These are phyloP conservation scores for Myxozyma monticola DNA, from an alignment of 805 yeast species.

Conservation along the genomic window DNA sequence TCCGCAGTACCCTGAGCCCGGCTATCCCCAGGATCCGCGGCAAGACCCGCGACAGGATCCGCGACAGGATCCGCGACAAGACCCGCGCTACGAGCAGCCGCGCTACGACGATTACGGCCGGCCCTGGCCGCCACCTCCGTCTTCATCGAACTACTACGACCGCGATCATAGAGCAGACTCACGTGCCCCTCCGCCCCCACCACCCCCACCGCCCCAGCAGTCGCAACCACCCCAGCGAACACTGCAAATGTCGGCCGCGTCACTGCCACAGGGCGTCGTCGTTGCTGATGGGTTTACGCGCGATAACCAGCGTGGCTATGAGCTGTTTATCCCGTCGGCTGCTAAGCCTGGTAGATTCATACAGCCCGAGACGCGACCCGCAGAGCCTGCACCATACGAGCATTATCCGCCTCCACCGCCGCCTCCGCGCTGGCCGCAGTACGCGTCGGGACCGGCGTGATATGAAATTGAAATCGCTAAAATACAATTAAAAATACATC, in stretches of 20 bases:
- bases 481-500: not conserved
- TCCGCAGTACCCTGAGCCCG: not conserved
- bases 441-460: no score
- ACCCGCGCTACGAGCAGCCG: not conserved
- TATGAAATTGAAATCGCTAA: not conserved
- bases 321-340: slow-evolving; percentile 26
- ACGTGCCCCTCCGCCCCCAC: slow-evolving; percentile 2
- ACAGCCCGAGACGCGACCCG: not conserved
- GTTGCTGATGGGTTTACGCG: slow-evolving; percentile 26
- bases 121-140: no score
- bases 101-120: slow-evolving; percentile 9
- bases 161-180: not conserved
- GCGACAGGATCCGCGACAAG: not conserved
- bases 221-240: not conserved
- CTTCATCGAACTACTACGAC: slow-evolving; percentile 1
- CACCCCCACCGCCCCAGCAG: slow-evolving; percentile 2
- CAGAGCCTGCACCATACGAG: slow-evolving; percentile 1
- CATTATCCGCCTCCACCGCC: slow-evolving; percentile 7
- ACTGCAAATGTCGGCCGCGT: not conserved
- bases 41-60: not conserved
- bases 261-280: slow-evolving; percentile 7
- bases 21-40: not conserved
- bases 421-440: no score
- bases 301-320: slow-evolving; percentile 25
- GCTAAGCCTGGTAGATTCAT: slow-evolving; percentile 16